phyloP scores from a whole-genome alignment of 2,329 filamentous ascomycete genomes.

The Colletotrichum filicis region DNA sequence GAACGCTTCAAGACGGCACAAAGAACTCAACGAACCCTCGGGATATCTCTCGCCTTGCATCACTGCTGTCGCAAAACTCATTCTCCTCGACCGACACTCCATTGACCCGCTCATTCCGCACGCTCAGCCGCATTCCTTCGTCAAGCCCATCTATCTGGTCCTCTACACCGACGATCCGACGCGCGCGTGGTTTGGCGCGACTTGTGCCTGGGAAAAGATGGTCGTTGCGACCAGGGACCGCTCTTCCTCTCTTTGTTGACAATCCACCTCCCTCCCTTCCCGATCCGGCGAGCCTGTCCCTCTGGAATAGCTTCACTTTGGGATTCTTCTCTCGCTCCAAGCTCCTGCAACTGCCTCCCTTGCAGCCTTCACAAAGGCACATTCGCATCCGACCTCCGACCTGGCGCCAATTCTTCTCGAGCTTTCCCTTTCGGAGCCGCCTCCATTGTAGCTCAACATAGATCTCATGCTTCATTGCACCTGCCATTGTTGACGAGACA shows the following conservation, averaged over 20 bases:
- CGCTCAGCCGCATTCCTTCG: constrained; percentile 1
- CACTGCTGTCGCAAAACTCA: constrained; percentile 9
- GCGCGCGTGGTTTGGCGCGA: constrained; percentile 30
- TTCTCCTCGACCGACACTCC: neutral
- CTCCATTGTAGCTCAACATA: constrained; percentile 29
- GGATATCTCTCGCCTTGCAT: constrained; percentile 11
- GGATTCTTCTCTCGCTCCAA: neutral
- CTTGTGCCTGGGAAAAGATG: constrained; percentile 30
- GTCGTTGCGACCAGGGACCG: constrained; percentile 31
- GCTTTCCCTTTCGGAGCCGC: constrained; percentile 4
- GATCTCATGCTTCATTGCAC: constrained; percentile 22
- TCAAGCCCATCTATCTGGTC: neutral
- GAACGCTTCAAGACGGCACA: constrained; percentile 20
- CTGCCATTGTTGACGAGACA: constrained; percentile 31
- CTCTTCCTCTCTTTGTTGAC: constrained; percentile 34
- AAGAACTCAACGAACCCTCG: constrained; percentile 26
- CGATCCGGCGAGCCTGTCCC: constrained; percentile 30
- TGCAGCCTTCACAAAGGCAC: constrained; percentile 17
- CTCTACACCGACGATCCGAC: constrained; percentile 2
- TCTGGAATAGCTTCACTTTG: constrained; percentile 34
- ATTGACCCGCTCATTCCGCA: neutral
- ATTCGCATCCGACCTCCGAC: neutral
- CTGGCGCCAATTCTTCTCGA: neutral
- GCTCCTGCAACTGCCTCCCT: constrained; percentile 9
- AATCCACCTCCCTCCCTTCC: constrained; percentile 29